Conservation (phyloP, 2,329 filamentous ascomycete species). For the Cordyceps cateniannulata region DNA sequence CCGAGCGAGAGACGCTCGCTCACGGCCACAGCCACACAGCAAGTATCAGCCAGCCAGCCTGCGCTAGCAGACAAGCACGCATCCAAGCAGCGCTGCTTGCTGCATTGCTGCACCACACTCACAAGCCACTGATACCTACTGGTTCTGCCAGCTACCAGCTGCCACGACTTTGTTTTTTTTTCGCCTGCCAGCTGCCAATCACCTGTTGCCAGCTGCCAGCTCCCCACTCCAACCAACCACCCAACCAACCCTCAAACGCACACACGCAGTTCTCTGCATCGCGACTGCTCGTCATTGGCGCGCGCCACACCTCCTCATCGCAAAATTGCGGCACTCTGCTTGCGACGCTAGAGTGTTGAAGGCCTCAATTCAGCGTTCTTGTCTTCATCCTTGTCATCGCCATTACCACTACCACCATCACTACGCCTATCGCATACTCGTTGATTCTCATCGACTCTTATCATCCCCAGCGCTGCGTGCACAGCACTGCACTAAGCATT, state of each 20-base stretch:
- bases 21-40: not conserved
- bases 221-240: not conserved
- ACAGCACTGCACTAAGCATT: not conserved
- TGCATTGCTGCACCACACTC: not conserved
- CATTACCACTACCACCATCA: not conserved
- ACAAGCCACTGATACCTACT: not conserved
- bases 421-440: not conserved
- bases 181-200: not conserved
- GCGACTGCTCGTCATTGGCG: slow-evolving; percentile 10
- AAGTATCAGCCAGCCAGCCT: not conserved
- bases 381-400: not conserved
- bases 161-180: no score
- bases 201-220: not conserved
- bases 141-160: not conserved
- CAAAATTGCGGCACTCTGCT: not conserved
- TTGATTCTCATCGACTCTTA: not conserved
- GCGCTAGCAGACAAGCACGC: not conserved
- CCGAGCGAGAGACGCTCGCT: not conserved
- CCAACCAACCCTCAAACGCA: not conserved
- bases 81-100: not conserved
- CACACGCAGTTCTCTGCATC: not conserved
- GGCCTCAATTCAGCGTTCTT: not conserved
- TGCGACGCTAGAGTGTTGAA: not conserved
- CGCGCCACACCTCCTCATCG: not conserved
- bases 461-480: not conserved